phyloP scores from a whole-genome alignment of 2,329 filamentous ascomycete genomes.

The Sclerotinia subarctica region DNA sequence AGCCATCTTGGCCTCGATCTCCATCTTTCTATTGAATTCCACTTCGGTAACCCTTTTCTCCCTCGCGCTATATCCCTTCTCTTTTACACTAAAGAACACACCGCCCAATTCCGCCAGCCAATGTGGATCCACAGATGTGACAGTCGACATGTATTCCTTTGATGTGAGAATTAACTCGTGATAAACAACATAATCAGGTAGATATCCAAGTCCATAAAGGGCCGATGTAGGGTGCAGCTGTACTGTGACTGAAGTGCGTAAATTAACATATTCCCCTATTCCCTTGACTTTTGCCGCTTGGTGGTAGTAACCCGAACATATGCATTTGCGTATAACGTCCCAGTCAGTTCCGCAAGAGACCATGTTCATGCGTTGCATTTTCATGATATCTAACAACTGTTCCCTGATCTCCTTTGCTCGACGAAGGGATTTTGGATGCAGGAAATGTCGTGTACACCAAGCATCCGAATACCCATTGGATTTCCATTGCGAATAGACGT shows the following conservation, averaged over 20 bases:
- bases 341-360: constrained; percentile 92
- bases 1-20: constrained; percentile 90
- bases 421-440: constrained; percentile 91
- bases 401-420: constrained; percentile 92
- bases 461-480: constrained; percentile 83
- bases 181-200: constrained; percentile 96
- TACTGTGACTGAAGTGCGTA: constrained; percentile 89
- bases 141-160: constrained; percentile 97
- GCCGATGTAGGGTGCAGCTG: constrained; percentile 93
- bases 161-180: constrained; percentile 96
- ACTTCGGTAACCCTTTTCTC: constrained; percentile 85
- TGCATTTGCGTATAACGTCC: constrained; percentile 92
- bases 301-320: constrained; percentile 97
- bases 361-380: constrained; percentile 84
- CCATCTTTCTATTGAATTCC: constrained; percentile 89
- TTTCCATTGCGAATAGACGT: constrained; percentile 95
- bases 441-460: constrained; percentile 91
- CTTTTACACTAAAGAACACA: constrained; percentile 95
- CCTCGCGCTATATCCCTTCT: constrained; percentile 88
- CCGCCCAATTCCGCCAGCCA: constrained; percentile 96
- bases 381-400: constrained; percentile 91
- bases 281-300: constrained; percentile 96
- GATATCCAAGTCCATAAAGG: constrained; percentile 86
- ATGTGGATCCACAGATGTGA: constrained; percentile 92
- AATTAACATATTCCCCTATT: constrained; percentile 94